A percentile compares a stretch with the other conserved stretches of the same genome.
Conservation (phyloP, 78 protist species). For the Andalucia godoyi region DNA sequence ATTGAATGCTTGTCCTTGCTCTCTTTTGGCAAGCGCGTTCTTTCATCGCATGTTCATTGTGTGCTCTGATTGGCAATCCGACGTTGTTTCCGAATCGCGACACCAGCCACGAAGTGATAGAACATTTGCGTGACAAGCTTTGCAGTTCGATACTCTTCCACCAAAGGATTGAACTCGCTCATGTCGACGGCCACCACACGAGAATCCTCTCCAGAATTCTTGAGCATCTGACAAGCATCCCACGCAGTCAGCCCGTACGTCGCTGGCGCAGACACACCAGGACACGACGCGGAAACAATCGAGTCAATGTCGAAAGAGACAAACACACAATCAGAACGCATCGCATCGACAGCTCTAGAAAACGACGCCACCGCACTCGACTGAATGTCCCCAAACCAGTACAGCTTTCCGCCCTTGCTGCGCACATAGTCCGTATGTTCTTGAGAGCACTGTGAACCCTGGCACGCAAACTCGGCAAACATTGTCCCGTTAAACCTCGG, state of each 20-base stretch:
- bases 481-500: not conserved
- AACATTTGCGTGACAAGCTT: slow-evolving; percentile 20
- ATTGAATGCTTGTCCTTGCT: no score
- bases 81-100: not conserved
- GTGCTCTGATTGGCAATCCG: no score
- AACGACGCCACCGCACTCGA: not conserved
- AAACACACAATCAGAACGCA: slow-evolving; percentile 12
- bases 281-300: slow-evolving; percentile 7
- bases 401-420: not conserved
- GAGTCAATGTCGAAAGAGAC: slow-evolving; percentile 43
- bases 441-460: slow-evolving; percentile 31
- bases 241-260: slow-evolving; percentile 23
- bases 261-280: slow-evolving; percentile 37
- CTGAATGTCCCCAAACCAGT: slow-evolving; percentile 7
- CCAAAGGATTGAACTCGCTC: slow-evolving; percentile 28
- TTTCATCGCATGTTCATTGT: no score
- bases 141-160: slow-evolving; percentile 35
- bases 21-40: no score
- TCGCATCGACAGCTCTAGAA: not conserved
- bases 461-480: slow-evolving; percentile 38
- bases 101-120: slow-evolving; percentile 24
- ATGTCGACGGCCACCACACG: slow-evolving; percentile 21
- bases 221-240: slow-evolving; percentile 29
- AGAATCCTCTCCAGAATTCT: slow-evolving; percentile 16
- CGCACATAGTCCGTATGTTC: slow-evolving; percentile 6